Evolutionary conservation across 2,329 filamentous ascomycete genomes (phyloP).

Genomic region (Cryphonectria parasitica): DNA sequence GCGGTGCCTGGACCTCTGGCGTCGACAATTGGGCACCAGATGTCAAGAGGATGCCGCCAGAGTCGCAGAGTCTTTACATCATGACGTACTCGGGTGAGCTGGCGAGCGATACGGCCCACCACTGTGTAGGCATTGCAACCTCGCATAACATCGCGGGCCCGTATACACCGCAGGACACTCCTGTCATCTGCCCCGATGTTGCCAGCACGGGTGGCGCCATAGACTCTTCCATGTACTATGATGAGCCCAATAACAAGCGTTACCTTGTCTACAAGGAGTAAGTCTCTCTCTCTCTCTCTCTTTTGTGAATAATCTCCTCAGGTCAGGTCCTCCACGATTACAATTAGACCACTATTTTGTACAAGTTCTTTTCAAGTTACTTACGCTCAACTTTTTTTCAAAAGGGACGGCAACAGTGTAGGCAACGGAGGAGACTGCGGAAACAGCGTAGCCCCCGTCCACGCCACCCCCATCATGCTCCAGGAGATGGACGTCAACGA

Average conservation of each 20-base stretch:
- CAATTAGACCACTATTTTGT: too few species aligned
- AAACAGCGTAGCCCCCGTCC: conserved; percentile 47
- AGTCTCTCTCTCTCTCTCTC: background rate
- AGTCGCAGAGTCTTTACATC: conserved; percentile 49
- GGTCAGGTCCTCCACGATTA: background rate
- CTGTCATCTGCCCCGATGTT: conserved; percentile 56
- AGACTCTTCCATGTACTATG: conserved; percentile 62
- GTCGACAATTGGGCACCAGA: conserved; percentile 65
- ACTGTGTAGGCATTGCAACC: conserved; percentile 63
- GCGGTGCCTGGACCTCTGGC: conserved; percentile 58
- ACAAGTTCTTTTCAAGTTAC: background rate
- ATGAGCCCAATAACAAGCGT: conserved; percentile 53
- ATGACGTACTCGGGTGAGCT: conserved; percentile 62
- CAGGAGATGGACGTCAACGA: conserved; percentile 55
- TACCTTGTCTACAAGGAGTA: conserved; percentile 64
- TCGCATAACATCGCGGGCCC: conserved; percentile 54
- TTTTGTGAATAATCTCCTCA: background rate
- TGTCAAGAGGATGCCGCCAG: conserved; percentile 52
- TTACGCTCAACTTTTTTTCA: background rate
- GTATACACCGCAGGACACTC: conserved; percentile 50
- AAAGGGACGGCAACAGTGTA: conserved; percentile 63
- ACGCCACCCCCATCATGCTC: conserved; percentile 59
- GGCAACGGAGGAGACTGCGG: conserved; percentile 47
- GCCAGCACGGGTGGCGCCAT: conserved; percentile 61
- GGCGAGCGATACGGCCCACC: conserved; percentile 43